Conservation (phyloP, 2,329 filamentous ascomycete genomes). For the Ciborinia camelliae region DNA sequence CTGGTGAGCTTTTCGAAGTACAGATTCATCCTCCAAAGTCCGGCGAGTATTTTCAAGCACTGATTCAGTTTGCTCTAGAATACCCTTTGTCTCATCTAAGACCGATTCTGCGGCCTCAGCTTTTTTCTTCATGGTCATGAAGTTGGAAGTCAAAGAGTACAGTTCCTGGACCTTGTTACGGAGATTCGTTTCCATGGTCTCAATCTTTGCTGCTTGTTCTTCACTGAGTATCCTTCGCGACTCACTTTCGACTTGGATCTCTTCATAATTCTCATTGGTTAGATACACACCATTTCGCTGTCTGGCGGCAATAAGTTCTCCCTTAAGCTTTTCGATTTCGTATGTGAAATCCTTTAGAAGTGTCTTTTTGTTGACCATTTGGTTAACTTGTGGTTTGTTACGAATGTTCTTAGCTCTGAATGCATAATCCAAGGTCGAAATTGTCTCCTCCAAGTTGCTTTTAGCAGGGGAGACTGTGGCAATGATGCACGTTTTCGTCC, state of each 20-base stretch:
- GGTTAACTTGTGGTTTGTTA: conserved; percentile 95
- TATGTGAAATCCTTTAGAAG: conserved; percentile 82
- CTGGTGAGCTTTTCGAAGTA: conserved; percentile 78
- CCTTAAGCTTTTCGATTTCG: conserved; percentile 93
- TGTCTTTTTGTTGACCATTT: conserved; percentile 88
- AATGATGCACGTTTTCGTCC: conserved; percentile 98
- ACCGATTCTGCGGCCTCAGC: conserved; percentile 71
- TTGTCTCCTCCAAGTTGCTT: conserved; percentile 94
- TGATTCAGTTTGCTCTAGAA: conserved; percentile 84
- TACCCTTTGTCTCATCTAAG: conserved; percentile 74
- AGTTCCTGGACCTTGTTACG: conserved; percentile 93
- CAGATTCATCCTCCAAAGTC: conserved; percentile 73
- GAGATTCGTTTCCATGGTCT: conserved; percentile 85
- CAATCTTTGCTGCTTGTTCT: conserved; percentile 87
- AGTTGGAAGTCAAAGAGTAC: conserved; percentile 78
- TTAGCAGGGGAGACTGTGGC: conserved; percentile 93
- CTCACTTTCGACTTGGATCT: conserved; percentile 88
- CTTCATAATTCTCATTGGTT: conserved; percentile 82
- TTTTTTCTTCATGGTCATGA: conserved; percentile 85
- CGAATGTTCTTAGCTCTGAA: conserved; percentile 98
- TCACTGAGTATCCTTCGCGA: conserved; percentile 87
- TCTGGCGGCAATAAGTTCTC: conserved; percentile 85
- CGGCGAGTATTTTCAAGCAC: conserved; percentile 75
- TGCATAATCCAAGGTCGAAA: conserved; percentile 95
- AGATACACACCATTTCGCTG: conserved; percentile 95